Evolutionary conservation across 1,284 basidiomycete genomes (phyloP), one percentile per base, ranked within the genome.

Genomic region (Schizopora paradoxa): DNA sequence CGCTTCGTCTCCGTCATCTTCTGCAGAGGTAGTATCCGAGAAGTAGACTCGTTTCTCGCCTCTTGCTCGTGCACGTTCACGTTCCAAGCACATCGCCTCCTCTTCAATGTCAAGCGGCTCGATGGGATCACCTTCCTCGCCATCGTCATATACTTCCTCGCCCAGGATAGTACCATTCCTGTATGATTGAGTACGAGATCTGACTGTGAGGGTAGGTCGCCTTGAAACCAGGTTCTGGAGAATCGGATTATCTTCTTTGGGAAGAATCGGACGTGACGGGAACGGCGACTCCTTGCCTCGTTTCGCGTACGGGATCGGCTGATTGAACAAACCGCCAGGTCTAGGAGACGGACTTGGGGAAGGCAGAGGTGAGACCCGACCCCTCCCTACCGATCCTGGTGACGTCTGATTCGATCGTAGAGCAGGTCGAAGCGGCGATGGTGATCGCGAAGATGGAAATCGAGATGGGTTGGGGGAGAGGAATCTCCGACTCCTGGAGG

Each of bases 11-110:
- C 41, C 19, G n/a, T 23, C 23, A 39, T 23, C 6, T 6, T 22
- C 34, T 33, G 16, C 5, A n/a, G n/a, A n/a, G n/a, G n/a, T n/a
- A n/a, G n/a, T n/a, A n/a, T 31, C 29, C 13, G 39, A 23, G 33
- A 47, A 47, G 31, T 49, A 49, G 26, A 49, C 48, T 6, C 48
- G 43, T 19, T 49, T 49, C 43, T 49, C 48, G 11, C 48, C 48
- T 11, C 48, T 28, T 26, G 48, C 48, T 13, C 48, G 42, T 13
- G 48, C 48, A n/a, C n/a, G n/a, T n/a, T n/a, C n/a, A n/a, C n/a
- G n/a, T n/a, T n/a, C n/a, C n/a, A n/a, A n/a, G n/a, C n/a, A n/a
- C n/a, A n/a, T n/a, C n/a, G n/a, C n/a, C n/a, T 18, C 40, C 14
- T 11, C 34, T 11, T 10, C 33, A 37, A 7, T 26, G 5, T 28